Conservation (phyloP, 2,329 filamentous ascomycete genomes). For the Acrocalymma vagum region DNA sequence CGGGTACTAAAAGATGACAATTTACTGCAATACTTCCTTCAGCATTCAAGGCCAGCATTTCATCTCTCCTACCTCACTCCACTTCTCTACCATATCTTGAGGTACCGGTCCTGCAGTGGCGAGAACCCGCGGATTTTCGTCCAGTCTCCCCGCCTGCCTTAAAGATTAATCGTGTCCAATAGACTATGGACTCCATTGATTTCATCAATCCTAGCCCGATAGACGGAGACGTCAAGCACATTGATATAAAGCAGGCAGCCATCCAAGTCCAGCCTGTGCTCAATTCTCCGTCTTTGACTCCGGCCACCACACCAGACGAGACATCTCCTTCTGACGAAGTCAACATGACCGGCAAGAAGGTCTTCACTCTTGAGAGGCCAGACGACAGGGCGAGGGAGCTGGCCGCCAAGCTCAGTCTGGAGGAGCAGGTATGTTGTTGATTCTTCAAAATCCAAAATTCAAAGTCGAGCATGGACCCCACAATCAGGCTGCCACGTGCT, state of each 20-base stretch:
- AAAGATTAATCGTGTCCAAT: slow-evolving; percentile 26
- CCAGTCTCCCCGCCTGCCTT: slow-evolving; percentile 29
- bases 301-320: slow-evolving; percentile 36
- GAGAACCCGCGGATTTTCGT: slow-evolving; percentile 36
- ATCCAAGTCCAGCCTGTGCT: slow-evolving; percentile 40
- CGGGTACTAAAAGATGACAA: slow-evolving; percentile 49
- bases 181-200: slow-evolving; percentile 42
- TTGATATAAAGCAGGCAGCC: slow-evolving; percentile 43
- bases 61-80: slow-evolving; percentile 14
- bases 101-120: slow-evolving; percentile 26
- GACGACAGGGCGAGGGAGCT: slow-evolving; percentile 45
- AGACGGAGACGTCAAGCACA: slow-evolving; percentile 28
- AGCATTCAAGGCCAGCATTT: slow-evolving; percentile 21
- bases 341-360: slow-evolving; percentile 43
- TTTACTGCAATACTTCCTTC: slow-evolving; percentile 33
- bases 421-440: slow-evolving; percentile 47
- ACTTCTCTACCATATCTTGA: slow-evolving; percentile 11
- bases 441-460: slow-evolving; percentile 8
- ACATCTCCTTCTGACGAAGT: slow-evolving; percentile 30
- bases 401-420: slow-evolving; percentile 45
- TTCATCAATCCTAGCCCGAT: slow-evolving; percentile 36
- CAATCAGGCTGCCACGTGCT: neutral
- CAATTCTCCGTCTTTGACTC: slow-evolving; percentile 37
- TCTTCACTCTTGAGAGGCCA: slow-evolving; percentile 39
- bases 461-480: slow-evolving; percentile 9